Evolutionary conservation across 108 stramenopile genomes (phyloP), one percentile per base, ranked within the genome.

Genomic region (Bacterosira constricta): DNA sequence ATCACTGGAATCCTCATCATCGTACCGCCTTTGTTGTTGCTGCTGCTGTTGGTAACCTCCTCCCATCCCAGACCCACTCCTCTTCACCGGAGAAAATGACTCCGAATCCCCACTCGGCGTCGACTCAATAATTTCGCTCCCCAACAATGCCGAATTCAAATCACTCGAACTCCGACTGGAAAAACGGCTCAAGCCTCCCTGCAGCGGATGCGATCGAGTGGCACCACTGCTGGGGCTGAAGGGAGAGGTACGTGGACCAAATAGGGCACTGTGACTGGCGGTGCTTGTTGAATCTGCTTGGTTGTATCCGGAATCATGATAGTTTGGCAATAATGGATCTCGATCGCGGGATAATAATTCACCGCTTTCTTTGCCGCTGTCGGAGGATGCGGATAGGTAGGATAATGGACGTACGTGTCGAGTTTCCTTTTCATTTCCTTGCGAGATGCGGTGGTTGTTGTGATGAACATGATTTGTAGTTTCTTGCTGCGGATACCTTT

Each of bases 311-410:
- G n/a, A n/a, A n/a, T n/a, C n/a, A n/a, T n/a, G n/a, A n/a, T n/a
- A n/a, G n/a, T n/a, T n/a, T n/a, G n/a, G n/a, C n/a, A n/a, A n/a
- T n/a, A n/a, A n/a, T n/a, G n/a, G n/a, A n/a, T n/a, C n/a, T n/a
- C n/a, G n/a, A n/a, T n/a, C n/a, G n/a, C n/a, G n/a, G n/a, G n/a
- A n/a, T n/a, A n/a, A n/a, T n/a, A n/a, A n/a, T n/a, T n/a, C 56
- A 20, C 45, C 68, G 20, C 38, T 41, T 35, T 54, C 31, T 8
- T 39, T 45, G 45, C 44, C 68, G 36, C 54, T 55, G 8, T 39
- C 53, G 9, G 68, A 69, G 18, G 68, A 69, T 55, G 57, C 68
- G 4, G 68, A 69, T 2, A 69, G 68, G 68, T 69, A 69, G 4
- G 68, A 69, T 3, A 58, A 34, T 30, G 68, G 68, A 10, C 56